Evolutionary conservation across 345 rosid species (phyloP), one percentile per base, ranked within the genome.

Genomic region (Toxicodendron radicans): DNA sequence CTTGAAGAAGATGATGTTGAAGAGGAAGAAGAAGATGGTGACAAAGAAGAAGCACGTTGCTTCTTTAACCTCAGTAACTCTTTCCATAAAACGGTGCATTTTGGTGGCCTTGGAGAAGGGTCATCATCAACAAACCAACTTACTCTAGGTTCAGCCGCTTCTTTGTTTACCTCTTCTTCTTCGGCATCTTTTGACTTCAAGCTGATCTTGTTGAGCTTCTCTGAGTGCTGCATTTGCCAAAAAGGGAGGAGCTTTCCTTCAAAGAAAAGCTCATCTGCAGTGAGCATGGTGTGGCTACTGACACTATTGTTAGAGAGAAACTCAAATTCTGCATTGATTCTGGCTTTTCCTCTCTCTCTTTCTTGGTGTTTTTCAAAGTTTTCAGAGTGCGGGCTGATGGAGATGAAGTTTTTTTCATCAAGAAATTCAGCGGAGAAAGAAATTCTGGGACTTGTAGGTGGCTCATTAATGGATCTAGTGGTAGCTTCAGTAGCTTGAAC

Each of bases 91-190:
- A 95, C 99, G 3, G 98, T 92, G 70, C 98, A 94, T 71, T 94
- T 94, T 5, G 98, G 98, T 49, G 97, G 98, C 71, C 98, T 82
- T 11, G 99, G 99, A 61, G 99, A 95, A 41, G 98, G 98, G 52
- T 95, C 98, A 46, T 95, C 99, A 67, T 95, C 98, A 54, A 90
- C 83, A 79, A 90, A 91, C 98, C 98, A 93, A 59, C 75, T 84
- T 11, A 81, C 82, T 65, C 81, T 85, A 56, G 76, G 66, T 58
- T 77, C 86, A 21, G 71, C 64, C 11, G 33, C 61, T 16, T 88
- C 89, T 75, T 86, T 82, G 76, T 59, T 79, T 43, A 54, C 82
- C 61, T 81, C 81, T 5, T 78, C 85, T 8, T 70, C 89, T 21
- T 70, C 84, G 10, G 59, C 70, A 14, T 82, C 75, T 24, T 88